Percentiles rank a stretch among this genome's conserved stretches.
Conservation (phyloP, 179 eudicot genomes). For the Drosera spatulata region DNA sequence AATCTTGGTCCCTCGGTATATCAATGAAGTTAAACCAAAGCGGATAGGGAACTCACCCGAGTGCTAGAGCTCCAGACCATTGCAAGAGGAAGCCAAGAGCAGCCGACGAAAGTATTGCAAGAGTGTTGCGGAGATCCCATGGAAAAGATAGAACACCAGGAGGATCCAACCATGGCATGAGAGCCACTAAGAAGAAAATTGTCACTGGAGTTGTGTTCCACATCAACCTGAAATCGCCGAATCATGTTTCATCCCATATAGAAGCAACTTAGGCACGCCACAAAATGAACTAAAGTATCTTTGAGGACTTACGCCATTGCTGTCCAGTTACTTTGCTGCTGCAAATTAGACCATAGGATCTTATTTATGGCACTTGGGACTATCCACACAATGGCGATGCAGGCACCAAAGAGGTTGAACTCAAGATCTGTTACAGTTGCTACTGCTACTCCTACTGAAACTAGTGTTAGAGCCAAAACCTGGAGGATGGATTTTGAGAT, state of each 20-base stretch:
- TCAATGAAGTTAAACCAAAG: too few species aligned
- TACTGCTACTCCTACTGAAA: slow-evolving; percentile 77
- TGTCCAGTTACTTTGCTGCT: slow-evolving; percentile 88
- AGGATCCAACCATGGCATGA: slow-evolving; percentile 88
- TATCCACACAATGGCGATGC: slow-evolving; percentile 77
- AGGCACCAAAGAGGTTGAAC: slow-evolving; percentile 81
- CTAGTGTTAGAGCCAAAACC: slow-evolving; percentile 62
- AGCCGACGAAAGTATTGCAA: slow-evolving; percentile 57
- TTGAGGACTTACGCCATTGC: slow-evolving; percentile 65
- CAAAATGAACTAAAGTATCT: too few species aligned
- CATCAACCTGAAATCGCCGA: slow-evolving; percentile 53
- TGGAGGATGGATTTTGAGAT: slow-evolving; percentile 9
- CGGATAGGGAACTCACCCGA: slow-evolving; percentile 42
- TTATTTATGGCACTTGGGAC: slow-evolving; percentile 87
- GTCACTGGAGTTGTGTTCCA: slow-evolving; percentile 96
- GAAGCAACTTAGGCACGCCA: too few species aligned
- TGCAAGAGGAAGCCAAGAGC: slow-evolving; percentile 77
- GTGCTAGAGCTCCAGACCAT: slow-evolving; percentile 92
- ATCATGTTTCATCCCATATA: too few species aligned
- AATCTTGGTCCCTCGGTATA: too few species aligned
- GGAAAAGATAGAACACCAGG: slow-evolving; percentile 71
- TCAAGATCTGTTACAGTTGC: slow-evolving; percentile 91
- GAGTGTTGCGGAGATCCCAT: slow-evolving; percentile 51
- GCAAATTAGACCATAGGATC: slow-evolving; percentile 81
- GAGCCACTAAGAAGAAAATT: slow-evolving; percentile 57